These are phyloP conservation scores for Piper longum DNA, from an alignment of 164 flowering plant species.

Conservation along the genomic window DNA sequence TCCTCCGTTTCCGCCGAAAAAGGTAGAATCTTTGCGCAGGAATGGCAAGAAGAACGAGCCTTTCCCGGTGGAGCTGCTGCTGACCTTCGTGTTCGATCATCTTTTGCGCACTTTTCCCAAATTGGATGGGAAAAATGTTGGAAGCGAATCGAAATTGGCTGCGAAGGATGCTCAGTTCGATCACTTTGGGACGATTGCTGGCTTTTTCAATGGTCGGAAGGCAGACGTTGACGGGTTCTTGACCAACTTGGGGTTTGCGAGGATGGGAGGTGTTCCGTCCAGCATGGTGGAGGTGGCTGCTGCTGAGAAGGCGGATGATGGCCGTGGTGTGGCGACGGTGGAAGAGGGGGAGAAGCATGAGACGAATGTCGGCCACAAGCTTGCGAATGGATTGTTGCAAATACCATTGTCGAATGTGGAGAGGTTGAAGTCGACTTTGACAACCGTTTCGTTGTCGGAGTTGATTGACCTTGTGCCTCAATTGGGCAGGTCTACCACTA, in stretches of 20 bases:
- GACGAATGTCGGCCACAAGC: constrained; percentile 35
- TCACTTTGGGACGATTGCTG: constrained; percentile 31
- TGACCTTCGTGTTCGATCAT: constrained; percentile 49
- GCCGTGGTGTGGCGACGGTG: constrained; percentile 14
- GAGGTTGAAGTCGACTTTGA: constrained; percentile 62
- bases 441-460: constrained; percentile 75
- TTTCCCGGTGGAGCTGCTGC: constrained; percentile 34
- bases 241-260: constrained; percentile 73
- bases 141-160: constrained; percentile 18
- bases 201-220: constrained; percentile 43
- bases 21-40: neutral
- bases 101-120: constrained; percentile 40
- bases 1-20: constrained; percentile 1
- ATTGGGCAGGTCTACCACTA: constrained; percentile 39
- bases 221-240: constrained; percentile 50
- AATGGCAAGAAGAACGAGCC: constrained; percentile 16
- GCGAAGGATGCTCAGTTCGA: constrained; percentile 21
- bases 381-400: constrained; percentile 51
- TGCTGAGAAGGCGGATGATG: constrained; percentile 36
- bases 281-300: constrained; percentile 48
- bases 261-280: constrained; percentile 68
- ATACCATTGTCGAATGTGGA: constrained; percentile 94
- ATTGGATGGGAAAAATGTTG: constrained; percentile 9
- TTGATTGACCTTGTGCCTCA: constrained; percentile 74
- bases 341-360: constrained; percentile 28